These are phyloP conservation scores for Sclerotinia minor DNA, from an alignment of 2,329 filamentous ascomycete genomes.

Conservation along the genomic window DNA sequence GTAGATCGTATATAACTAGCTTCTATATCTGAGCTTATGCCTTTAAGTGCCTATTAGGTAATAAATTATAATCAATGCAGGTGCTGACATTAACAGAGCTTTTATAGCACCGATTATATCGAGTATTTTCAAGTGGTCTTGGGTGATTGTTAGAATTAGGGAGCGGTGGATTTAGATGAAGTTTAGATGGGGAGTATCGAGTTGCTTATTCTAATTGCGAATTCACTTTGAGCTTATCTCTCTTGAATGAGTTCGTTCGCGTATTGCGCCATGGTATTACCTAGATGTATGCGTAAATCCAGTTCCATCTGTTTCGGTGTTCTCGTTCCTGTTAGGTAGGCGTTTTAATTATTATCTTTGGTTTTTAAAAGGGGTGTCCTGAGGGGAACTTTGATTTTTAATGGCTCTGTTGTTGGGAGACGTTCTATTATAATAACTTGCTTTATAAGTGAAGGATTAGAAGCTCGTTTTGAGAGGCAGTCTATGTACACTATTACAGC, in stretches of 20 bases:
- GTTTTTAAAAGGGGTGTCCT: neutral
- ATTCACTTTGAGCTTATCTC: neutral
- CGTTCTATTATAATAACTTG: neutral
- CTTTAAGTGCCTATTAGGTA: too few relatives aligned
- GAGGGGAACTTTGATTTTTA: neutral
- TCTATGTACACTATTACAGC: neutral
- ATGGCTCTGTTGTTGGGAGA: neutral
- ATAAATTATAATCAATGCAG: too few relatives aligned
- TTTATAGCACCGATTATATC: too few relatives aligned
- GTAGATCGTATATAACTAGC: too few relatives aligned
- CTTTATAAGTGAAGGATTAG: too few relatives aligned
- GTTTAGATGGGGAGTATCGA: neutral
- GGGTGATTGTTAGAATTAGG: neutral
- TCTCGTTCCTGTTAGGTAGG: neutral
- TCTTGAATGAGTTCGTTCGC: neutral
- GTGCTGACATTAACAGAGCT: too few relatives aligned
- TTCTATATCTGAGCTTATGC: too few relatives aligned
- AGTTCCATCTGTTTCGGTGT: neutral
- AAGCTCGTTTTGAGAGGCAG: neutral
- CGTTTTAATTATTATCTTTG: neutral
- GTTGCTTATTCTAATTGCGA: neutral
- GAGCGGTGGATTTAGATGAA: neutral
- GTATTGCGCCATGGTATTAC: neutral
- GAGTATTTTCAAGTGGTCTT: too few relatives aligned
- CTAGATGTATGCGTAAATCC: neutral